A percentile compares a stretch with the other conserved stretches of the same genome.
These are phyloP conservation scores for Spencermartinsiella europaea DNA, from an alignment of 805 yeast species.

Conservation along the genomic window DNA sequence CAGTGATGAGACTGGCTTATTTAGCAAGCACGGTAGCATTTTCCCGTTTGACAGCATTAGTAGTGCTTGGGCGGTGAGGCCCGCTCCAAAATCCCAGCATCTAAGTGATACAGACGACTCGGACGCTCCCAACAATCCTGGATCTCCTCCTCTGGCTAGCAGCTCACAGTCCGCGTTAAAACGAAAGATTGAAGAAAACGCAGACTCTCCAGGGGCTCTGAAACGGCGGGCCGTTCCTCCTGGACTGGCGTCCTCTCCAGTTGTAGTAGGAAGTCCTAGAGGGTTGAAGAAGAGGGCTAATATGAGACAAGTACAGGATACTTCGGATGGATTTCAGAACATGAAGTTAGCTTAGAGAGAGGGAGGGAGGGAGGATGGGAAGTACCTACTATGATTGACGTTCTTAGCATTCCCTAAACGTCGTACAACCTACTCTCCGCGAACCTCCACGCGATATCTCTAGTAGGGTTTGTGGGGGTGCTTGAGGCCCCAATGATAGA, in stretches of 20 bases:
- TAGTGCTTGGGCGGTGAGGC: neutral
- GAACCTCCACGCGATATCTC: too few relatives aligned
- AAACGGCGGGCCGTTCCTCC: conserved; percentile 27
- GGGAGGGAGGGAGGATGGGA: too few relatives aligned
- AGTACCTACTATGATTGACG: neutral
- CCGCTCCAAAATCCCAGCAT: neutral
- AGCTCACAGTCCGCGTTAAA: conserved; percentile 6
- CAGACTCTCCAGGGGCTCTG: conserved; percentile 5
- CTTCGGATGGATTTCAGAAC: conserved; percentile 24
- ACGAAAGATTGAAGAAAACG: conserved; percentile 18
- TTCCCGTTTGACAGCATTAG: neutral
- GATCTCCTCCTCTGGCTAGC: neutral
- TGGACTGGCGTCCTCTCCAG: conserved; percentile 17
- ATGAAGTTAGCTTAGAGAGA: conserved; percentile 16
- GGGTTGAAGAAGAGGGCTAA: conserved; percentile 13
- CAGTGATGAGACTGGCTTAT: conserved; percentile 14
- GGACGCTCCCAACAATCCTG: conserved; percentile 7
- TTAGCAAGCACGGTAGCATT: neutral
- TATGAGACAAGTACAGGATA: conserved; percentile 22
- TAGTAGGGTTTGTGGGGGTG: too few relatives aligned
- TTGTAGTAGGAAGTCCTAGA: conserved; percentile 15
- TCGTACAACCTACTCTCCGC: too few relatives aligned
- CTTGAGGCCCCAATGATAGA: too few relatives aligned
- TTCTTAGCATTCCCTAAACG: too few relatives aligned
- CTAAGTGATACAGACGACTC: conserved; percentile 20